Base-by-base conservation (phyloP, 23 red algal genomes). In the Gracilaria domingensis region DNA sequence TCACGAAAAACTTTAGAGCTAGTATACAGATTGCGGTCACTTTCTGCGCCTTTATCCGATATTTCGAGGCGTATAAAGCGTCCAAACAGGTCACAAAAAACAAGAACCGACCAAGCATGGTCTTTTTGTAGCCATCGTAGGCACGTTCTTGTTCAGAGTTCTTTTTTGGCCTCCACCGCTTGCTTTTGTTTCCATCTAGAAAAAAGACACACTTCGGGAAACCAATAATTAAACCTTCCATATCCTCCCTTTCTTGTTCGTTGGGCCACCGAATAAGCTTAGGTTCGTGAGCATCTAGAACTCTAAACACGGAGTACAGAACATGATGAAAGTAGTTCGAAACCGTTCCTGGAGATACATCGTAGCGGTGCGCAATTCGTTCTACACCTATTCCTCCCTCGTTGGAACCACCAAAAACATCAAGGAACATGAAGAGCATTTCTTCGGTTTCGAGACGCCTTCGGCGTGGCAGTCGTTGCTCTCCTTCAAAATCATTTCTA, bases 181-280 rank as follows among this genome's bases (percentile, higher is more conserved):
- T 42, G 28, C 74, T 48, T 30, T 87, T 87, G 83, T 48, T 87
- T 56, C 83, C 83, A 73, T 87, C 83, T n/a, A 87, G 18, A 71
- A 74, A 87, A 24, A 87, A 72, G 8, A 74, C 8, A 51, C 33
- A 72, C 12, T 0, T 28, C 23, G 83, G 83, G 33, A 87, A 74
- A 12, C 60, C 37, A 49, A 74, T 87, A 23, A 87, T 74, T 62
- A 87, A 45, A 33, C 60, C 60, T 32, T 75, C 18, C 60, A n/a
- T n/a, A n/a, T n/a, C n/a, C n/a, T 30, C 25, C 14, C 25, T 6
- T 26, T 51, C 38, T 50, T 74, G 62, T 71, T 34, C 65, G 39
- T 42, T 21, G 1, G 83, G 62, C 64, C 62, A 73, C 0, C 0
- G 25, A 34, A 73, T 39, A 8, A 87, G 33, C n/a, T 72, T 56